Evolutionary conservation across 1,284 basidiomycete species (phyloP).

Genomic region (Sporisorium graminicola): DNA sequence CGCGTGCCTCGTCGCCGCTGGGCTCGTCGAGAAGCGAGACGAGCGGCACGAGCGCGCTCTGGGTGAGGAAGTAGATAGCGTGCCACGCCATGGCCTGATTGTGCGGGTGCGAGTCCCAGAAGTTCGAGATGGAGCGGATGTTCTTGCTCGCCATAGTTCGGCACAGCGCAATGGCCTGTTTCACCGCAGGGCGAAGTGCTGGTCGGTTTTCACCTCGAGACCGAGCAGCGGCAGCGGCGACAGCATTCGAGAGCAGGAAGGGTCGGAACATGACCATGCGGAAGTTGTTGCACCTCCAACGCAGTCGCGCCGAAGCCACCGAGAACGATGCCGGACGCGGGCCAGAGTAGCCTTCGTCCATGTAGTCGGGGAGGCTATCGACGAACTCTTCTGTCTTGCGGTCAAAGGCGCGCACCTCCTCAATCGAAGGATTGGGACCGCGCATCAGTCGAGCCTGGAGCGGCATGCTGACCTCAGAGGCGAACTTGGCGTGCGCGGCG

Average conservation of each 20-base stretch:
- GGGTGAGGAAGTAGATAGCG: slow-evolving; percentile 51
- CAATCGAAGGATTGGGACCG: slow-evolving; percentile 44
- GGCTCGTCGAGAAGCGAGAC: slow-evolving; percentile 52
- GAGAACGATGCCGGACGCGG: slow-evolving; percentile 44
- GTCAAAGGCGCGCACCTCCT: slow-evolving; percentile 50
- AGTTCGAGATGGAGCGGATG: slow-evolving; percentile 48
- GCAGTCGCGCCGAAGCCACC: slow-evolving; percentile 41
- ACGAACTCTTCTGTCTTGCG: slow-evolving; percentile 50
- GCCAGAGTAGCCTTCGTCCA: slow-evolving; percentile 36
- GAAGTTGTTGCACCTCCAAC: slow-evolving; percentile 56
- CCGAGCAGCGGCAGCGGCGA: slow-evolving; percentile 44
- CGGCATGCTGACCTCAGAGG: slow-evolving; percentile 51
- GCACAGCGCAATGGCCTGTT: slow-evolving; percentile 52
- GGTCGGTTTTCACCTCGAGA: slow-evolving; percentile 36
- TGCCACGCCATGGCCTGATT: slow-evolving; percentile 57
- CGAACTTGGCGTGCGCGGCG: slow-evolving; percentile 44
- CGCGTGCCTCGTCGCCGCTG: slow-evolving; percentile 31
- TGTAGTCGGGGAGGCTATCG: slow-evolving; percentile 47
- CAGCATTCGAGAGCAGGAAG: slow-evolving; percentile 49
- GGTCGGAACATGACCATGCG: slow-evolving; percentile 57
- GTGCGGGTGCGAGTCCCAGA: slow-evolving; percentile 52
- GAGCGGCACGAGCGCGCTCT: slow-evolving; percentile 51
- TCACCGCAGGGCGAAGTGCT: slow-evolving; percentile 41
- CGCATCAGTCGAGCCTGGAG: slow-evolving; percentile 45
- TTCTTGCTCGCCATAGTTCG: slow-evolving; percentile 49